phyloP scores from a whole-genome alignment of 2,329 filamentous ascomycete genomes.

The Penicillium freii region DNA sequence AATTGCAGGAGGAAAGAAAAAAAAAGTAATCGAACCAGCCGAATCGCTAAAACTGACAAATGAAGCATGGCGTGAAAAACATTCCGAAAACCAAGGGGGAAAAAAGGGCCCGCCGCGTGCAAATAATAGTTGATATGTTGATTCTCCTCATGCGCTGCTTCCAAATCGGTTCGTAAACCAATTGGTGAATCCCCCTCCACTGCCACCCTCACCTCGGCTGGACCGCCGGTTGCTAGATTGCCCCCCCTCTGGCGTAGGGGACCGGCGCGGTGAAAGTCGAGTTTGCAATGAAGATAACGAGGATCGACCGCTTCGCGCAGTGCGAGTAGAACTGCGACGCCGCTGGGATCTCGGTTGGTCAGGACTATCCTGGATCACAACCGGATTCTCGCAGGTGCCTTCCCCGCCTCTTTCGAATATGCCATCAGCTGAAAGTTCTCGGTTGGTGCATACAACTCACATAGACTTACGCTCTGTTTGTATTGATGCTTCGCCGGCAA shows the following conservation, averaged over 20 bases:
- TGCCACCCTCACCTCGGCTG: conserved; percentile 14
- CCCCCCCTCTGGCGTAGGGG: conserved; percentile 11
- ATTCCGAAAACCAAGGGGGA: not conserved
- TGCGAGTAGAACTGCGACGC: conserved; percentile 11
- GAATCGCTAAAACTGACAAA: conserved; percentile 5
- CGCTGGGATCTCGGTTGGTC: conserved; percentile 8
- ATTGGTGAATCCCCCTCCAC: conserved; percentile 25
- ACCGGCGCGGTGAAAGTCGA: not conserved
- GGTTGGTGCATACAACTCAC: not conserved
- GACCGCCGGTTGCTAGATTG: conserved; percentile 13
- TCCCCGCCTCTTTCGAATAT: conserved; percentile 16
- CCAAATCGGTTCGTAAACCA: conserved; percentile 30
- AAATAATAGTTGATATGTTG: conserved; percentile 5
- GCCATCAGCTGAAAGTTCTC: conserved; percentile 9
- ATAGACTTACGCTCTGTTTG: conserved; percentile 24
- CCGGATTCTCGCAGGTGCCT: conserved; percentile 22
- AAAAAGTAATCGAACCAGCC: not conserved
- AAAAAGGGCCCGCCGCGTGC: not conserved
- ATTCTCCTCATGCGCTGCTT: conserved; percentile 7
- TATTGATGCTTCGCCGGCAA: conserved; percentile 43
- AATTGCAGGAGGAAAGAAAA: not conserved
- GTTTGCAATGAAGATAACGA: conserved; percentile 18
- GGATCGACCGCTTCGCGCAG: conserved; percentile 16
- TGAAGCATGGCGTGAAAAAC: not conserved
- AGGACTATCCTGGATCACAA: conserved; percentile 18